Conservation (phyloP, 345 rosid genomes). For the Citrus inodora region DNA sequence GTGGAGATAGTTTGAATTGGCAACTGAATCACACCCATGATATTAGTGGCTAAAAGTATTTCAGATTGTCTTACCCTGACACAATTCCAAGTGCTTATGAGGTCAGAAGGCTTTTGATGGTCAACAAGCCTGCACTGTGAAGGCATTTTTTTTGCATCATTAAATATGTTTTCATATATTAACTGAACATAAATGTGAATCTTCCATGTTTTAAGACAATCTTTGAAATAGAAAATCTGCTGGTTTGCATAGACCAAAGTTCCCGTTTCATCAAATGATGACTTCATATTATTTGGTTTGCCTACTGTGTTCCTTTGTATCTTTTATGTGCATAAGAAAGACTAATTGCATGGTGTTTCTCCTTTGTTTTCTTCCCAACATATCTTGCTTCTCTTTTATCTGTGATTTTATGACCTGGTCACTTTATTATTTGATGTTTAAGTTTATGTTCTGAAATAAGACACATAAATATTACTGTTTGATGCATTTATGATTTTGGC, state of each 20-base stretch:
- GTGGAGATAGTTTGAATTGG: background rate
- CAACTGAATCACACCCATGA: background rate
- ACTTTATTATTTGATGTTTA: background rate
- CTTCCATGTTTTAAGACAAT: background rate
- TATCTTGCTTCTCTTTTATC: background rate
- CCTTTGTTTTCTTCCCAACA: too few species aligned
- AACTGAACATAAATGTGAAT: background rate
- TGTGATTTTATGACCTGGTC: background rate
- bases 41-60: background rate
- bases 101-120: background rate
- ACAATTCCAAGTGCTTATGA: background rate
- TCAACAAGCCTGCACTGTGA: background rate
- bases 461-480: background rate
- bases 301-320: background rate
- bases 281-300: background rate
- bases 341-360: background rate
- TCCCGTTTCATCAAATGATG: background rate
- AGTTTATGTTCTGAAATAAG: background rate
- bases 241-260: background rate
- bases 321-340: background rate
- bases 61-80: background rate
- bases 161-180: background rate
- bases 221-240: background rate
- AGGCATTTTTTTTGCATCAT: background rate
- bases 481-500: background rate